Evolutionary conservation across 495 filamentous ascomycete genomes (phyloP).

Genomic region (Penicillium cinerascens): DNA sequence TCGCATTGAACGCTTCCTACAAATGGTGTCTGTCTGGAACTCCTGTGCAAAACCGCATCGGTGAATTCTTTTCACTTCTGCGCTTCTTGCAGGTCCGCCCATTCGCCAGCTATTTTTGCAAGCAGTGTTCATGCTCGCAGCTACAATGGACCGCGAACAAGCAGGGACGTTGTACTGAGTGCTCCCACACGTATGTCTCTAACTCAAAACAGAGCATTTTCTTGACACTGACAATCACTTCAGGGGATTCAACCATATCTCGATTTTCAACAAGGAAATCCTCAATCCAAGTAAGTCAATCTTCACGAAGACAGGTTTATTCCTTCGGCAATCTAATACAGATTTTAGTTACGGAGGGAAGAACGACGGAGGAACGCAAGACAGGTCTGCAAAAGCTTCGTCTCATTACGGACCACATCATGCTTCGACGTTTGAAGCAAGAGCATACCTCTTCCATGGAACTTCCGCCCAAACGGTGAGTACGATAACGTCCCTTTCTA

Average conservation of each 20-base stretch:
- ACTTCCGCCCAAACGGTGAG: slow-evolving; percentile 80
- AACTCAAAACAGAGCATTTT: slow-evolving; percentile 1
- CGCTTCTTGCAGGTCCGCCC: slow-evolving; percentile 84
- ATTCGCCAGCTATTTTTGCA: slow-evolving; percentile 92
- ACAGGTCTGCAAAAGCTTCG: slow-evolving; percentile 76
- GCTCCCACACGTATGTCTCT: slow-evolving; percentile 48
- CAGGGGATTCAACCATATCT: slow-evolving; percentile 79
- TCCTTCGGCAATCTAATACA: not conserved
- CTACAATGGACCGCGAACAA: slow-evolving; percentile 80
- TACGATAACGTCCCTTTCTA: not conserved
- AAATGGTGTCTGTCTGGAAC: slow-evolving; percentile 96
- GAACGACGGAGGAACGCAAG: slow-evolving; percentile 49
- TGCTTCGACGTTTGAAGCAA: slow-evolving; percentile 88
- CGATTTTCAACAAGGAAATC: slow-evolving; percentile 92
- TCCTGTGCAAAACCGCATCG: slow-evolving; percentile 92
- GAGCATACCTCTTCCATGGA: slow-evolving; percentile 93
- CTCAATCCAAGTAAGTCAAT: slow-evolving; percentile 66
- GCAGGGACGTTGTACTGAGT: slow-evolving; percentile 62
- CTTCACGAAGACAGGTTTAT: not conserved
- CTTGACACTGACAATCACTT: slow-evolving; percentile 25
- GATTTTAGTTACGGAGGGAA: slow-evolving; percentile 45
- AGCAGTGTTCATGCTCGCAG: slow-evolving; percentile 69
- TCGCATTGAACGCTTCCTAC: slow-evolving; percentile 78
- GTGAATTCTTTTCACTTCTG: slow-evolving; percentile 92
- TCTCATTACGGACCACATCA: slow-evolving; percentile 81